These are phyloP conservation scores for Sporothrix curviconia DNA, from an alignment of 2,329 filamentous ascomycete genomes.

Conservation along the genomic window DNA sequence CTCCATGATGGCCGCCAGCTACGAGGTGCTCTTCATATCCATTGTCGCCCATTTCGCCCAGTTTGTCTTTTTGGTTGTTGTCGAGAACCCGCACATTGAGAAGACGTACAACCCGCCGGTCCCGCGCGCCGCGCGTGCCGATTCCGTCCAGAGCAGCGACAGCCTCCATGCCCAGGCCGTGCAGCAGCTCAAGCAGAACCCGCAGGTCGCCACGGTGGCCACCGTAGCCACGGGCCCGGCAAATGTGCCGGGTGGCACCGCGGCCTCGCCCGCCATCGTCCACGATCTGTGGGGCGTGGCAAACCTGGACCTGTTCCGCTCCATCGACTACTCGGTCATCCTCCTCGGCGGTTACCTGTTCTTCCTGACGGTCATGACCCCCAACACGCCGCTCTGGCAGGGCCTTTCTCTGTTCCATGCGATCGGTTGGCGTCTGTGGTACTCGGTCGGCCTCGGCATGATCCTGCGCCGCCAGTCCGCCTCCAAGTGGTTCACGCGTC, in stretches of 20 bases:
- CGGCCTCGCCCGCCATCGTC: conserved; percentile 54
- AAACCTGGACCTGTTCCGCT: conserved; percentile 84
- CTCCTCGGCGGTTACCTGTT: conserved; percentile 71
- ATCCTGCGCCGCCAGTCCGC: conserved; percentile 81
- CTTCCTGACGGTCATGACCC: conserved; percentile 66
- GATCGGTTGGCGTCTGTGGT: conserved; percentile 81
- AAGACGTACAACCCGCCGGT: conserved; percentile 92
- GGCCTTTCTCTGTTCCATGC: conserved; percentile 76
- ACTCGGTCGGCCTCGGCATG: conserved; percentile 77
- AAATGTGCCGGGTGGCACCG: neutral
- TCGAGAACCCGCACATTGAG: conserved; percentile 97
- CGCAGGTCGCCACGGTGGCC: no score
- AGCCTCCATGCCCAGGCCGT: neutral
- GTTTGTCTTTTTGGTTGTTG: conserved; percentile 82
- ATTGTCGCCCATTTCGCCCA: conserved; percentile 91
- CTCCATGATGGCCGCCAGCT: conserved; percentile 95
- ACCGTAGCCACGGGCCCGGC: neutral
- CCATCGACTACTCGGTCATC: conserved; percentile 74
- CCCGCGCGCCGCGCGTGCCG: conserved; percentile 52
- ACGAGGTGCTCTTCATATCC: conserved; percentile 94
- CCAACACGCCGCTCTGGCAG: conserved; percentile 68
- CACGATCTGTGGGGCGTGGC: conserved; percentile 77
- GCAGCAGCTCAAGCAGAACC: conserved; percentile 10
- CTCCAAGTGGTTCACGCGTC: conserved; percentile 89
- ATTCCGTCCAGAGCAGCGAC: conserved; percentile 17